Base-by-base conservation (phyloP, 805 yeast genomes). In the Kodamaea sagamina region DNA sequence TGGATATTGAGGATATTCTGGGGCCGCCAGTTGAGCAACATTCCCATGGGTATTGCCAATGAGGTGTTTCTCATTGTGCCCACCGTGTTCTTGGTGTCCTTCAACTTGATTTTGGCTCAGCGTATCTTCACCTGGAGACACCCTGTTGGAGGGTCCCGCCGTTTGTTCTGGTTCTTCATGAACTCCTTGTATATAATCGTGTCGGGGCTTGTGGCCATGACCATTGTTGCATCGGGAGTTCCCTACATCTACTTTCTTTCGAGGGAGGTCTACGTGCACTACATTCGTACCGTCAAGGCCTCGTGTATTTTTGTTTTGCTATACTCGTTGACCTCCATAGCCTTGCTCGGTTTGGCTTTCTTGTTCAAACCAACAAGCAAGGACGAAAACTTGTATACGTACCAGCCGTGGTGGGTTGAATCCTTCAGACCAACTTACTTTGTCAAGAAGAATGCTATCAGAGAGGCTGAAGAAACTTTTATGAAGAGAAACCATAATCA, bases 371-470 rank as follows among this genome's bases (percentile, higher is more conserved):
- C 88, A 15, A 77, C 86, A 5, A 46, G 65, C 25, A 65, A 62
- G 28, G 79, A 79, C 47, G 73, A 71, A 47, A 58, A 65, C 32
- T 68, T 82, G 28, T 72, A 77, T 52, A 79, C 81, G 49, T 84
- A 79, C 58, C 86, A 81, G 57, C 88, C 95, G 27, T 82, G 83
- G 76, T 86, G 93, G 93, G 81, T 86, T 54, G 81, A 81, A 58
- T 73, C 79, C 4, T 83, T 84, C 51, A 55, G 65, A 17, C 73
- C 82, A 12, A 63, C 68, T 39, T 86, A 85, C 61, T 85, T 72
- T 62, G 83, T 82, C 10, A 69, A 71, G 47, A 74, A 72, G 45
- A 71, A 72, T 40, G 79, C 88, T 1, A 67, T 74, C 6, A 64
- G 64, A 43, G 61, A 65, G 36, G 84, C 82, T 10, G 78, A 67